These are phyloP conservation scores for Chionographis japonica DNA, from an alignment of 106 monocot species.

Conservation along the genomic window DNA sequence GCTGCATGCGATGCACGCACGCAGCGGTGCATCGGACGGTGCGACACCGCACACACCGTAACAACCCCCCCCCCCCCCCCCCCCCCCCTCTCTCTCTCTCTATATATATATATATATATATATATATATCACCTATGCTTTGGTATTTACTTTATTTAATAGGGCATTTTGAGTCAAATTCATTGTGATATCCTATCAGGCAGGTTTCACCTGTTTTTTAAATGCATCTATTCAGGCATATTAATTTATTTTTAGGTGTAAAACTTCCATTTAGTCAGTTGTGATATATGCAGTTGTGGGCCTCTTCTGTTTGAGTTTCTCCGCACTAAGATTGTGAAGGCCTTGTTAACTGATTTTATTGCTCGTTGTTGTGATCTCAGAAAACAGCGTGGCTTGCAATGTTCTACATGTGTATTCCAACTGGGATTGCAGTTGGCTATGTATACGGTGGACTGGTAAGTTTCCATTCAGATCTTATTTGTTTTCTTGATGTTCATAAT, in stretches of 20 bases:
- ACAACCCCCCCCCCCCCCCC: too few species aligned
- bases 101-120: too few species aligned
- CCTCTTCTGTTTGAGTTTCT: neutral
- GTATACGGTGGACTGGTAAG: constrained; percentile 96
- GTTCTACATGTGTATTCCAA: constrained; percentile 99
- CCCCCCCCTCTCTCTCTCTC: too few species aligned
- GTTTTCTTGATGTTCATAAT: neutral
- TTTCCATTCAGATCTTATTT: constrained; percentile 1
- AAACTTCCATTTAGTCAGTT: neutral
- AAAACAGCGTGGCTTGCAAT: constrained; percentile 94
- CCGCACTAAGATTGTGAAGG: too few species aligned
- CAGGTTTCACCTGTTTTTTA: neutral
- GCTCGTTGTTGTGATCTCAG: constrained; percentile 34
- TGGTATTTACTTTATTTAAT: too few species aligned
- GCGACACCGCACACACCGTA: too few species aligned
- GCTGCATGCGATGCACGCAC: too few species aligned
- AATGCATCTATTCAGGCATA: neutral
- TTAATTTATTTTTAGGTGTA: neutral
- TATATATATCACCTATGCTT: too few species aligned
- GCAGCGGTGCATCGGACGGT: too few species aligned
- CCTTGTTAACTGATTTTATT: constrained; percentile 1
- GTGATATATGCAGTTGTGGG: neutral
- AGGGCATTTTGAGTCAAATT: too few species aligned
- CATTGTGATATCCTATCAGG: too few species aligned
- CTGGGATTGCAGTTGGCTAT: constrained; percentile 90